These are phyloP conservation scores for Cryoendolithus antarcticus DNA, from an alignment of 2,329 filamentous ascomycete genomes.

Conservation along the genomic window DNA sequence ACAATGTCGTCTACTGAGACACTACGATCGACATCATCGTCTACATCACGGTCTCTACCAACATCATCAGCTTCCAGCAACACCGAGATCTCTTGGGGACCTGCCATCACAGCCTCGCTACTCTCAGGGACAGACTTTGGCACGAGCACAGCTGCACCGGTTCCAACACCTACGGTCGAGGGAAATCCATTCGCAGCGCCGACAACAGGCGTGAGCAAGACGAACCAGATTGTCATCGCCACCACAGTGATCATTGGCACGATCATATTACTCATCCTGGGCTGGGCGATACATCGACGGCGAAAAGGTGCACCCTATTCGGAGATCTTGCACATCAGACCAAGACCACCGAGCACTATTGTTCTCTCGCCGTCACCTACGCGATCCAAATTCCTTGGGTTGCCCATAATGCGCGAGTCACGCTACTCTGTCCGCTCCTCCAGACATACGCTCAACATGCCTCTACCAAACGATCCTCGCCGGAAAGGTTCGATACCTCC, in stretches of 20 bases:
- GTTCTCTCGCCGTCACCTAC: slow-evolving; percentile 7
- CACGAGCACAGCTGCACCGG: too few relatives aligned
- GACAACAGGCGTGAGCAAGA: too few relatives aligned
- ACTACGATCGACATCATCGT: too few relatives aligned
- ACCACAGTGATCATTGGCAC: slow-evolving; percentile 2
- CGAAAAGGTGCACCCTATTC: slow-evolving; percentile 14
- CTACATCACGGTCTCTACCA: too few relatives aligned
- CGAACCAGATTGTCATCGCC: too few relatives aligned
- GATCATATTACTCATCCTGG: slow-evolving; percentile 11
- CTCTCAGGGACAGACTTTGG: too few relatives aligned
- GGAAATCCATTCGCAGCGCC: too few relatives aligned
- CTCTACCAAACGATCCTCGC: background rate
- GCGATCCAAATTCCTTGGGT: slow-evolving; percentile 1
- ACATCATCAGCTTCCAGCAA: too few relatives aligned
- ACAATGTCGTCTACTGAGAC: too few relatives aligned
- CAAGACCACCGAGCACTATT: slow-evolving; percentile 7
- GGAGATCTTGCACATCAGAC: slow-evolving; percentile 14
- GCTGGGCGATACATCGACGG: slow-evolving; percentile 12
- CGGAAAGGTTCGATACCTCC: background rate
- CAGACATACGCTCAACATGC: slow-evolving; percentile 6
- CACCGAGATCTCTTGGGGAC: too few relatives aligned
- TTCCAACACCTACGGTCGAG: too few relatives aligned
- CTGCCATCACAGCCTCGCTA: too few relatives aligned
- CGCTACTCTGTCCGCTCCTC: slow-evolving; percentile 15
- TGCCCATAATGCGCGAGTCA: slow-evolving; percentile 16